Conservation (phyloP, 345 rosid genomes). For the Citrus sinensis region DNA sequence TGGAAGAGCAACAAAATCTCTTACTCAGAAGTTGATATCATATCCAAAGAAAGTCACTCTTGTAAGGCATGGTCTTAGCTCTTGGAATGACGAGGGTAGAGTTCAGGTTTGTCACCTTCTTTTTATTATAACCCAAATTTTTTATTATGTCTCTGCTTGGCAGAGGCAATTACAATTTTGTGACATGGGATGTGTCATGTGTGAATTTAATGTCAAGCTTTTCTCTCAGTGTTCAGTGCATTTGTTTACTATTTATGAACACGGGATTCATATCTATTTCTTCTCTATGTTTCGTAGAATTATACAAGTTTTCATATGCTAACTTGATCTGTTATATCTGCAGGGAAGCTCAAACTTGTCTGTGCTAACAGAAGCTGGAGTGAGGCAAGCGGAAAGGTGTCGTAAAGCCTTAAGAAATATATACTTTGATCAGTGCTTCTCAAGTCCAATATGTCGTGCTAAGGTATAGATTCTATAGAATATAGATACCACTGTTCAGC, state of each 20-base stretch:
- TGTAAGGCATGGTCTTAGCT: conserved; percentile 70
- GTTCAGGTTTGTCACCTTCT: conserved; percentile 50
- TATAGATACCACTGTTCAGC: background rate
- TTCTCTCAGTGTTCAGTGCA: background rate
- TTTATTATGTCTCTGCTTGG: background rate
- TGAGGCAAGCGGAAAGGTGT: conserved; percentile 59
- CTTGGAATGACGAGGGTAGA: conserved; percentile 63
- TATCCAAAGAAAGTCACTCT: conserved; percentile 54
- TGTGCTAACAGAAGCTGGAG: conserved; percentile 54
- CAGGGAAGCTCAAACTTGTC: conserved; percentile 69
- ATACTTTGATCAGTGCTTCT: conserved; percentile 50
- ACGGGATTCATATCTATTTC: background rate
- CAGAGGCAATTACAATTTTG: background rate
- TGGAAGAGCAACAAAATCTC: conserved; percentile 46
- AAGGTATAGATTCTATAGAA: conserved; percentile 31
- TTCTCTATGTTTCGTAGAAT: background rate
- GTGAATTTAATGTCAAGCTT: background rate
- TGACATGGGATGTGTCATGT: background rate
- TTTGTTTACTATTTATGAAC: background rate
- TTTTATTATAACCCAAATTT: background rate
- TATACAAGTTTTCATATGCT: background rate
- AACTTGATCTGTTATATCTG: conserved; percentile 4
- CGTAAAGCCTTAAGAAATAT: conserved; percentile 40
- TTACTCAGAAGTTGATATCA: conserved; percentile 29
- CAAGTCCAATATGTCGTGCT: conserved; percentile 65